Percentiles rank a stretch among this genome's conserved stretches.
These are phyloP conservation scores for Comarum palustre DNA, from an alignment of 306 rosid species.

Conservation along the genomic window DNA sequence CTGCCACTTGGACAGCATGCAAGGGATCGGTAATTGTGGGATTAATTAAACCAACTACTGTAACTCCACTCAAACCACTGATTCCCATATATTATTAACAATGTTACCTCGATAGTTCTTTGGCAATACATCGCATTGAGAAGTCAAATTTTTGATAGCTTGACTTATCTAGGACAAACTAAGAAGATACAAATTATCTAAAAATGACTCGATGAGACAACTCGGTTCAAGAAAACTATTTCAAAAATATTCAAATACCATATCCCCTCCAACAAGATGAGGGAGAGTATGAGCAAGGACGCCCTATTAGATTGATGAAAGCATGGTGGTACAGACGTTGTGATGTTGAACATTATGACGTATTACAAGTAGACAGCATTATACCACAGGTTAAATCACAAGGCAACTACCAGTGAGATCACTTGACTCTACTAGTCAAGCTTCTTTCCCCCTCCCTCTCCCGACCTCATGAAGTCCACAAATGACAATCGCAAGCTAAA, in stretches of 20 bases:
- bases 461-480: neutral
- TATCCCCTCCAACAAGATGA: neutral
- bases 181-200: neutral
- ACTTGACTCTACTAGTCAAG: constrained; percentile 1
- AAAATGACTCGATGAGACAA: neutral
- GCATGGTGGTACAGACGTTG: neutral
- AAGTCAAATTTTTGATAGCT: neutral
- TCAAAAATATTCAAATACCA: neutral
- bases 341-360: neutral
- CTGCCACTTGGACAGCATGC: constrained; percentile 25
- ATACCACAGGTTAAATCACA: neutral
- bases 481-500: neutral
- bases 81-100: neutral
- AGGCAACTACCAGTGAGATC: neutral
- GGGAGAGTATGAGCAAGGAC: constrained; percentile 4
- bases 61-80: neutral
- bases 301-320: neutral
- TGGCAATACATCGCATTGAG: neutral
- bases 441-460: constrained; percentile 3
- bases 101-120: neutral
- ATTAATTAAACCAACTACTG: neutral
- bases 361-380: neutral
- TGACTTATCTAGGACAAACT: neutral
- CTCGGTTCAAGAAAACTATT: neutral
- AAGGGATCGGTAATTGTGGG: neutral